Conservation (phyloP, 2,329 filamentous ascomycete species). For the Eutypella sp. region DNA sequence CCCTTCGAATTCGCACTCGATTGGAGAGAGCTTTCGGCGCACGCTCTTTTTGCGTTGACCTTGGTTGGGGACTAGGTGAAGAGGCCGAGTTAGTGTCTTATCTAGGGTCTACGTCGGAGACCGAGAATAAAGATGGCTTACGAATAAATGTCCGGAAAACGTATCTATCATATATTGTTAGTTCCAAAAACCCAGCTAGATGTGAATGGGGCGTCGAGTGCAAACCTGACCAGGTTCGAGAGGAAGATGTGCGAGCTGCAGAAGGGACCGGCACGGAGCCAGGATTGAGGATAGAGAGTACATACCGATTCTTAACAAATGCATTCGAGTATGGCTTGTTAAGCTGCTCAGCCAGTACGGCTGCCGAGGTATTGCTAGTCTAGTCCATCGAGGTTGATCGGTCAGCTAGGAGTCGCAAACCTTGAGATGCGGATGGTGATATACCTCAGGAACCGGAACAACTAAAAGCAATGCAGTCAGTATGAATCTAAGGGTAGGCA, state of each 20-base stretch:
- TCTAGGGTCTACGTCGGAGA: no score
- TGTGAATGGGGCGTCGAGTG: neutral
- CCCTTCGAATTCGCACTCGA: no score
- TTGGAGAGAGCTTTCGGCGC: no score
- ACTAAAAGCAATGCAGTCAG: conserved; percentile 44
- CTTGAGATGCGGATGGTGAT: neutral
- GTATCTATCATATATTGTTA: no score
- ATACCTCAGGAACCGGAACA: conserved; percentile 61
- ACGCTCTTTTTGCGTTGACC: no score
- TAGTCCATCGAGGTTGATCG: no score
- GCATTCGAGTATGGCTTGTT: conserved; percentile 74
- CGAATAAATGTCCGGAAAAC: no score
- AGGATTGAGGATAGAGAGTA: conserved; percentile 28
- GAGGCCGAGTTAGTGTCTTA: no score
- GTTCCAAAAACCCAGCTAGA: no score
- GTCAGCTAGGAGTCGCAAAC: neutral
- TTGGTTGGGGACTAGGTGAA: no score
- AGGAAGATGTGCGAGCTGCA: neutral
- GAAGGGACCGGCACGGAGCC: neutral
- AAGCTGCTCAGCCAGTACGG: conserved; percentile 68
- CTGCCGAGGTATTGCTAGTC: conserved; percentile 77
- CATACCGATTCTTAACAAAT: conserved; percentile 86
- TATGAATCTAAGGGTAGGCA: conserved; percentile 7
- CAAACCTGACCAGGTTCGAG: neutral
- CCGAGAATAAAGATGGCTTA: no score